phyloP scores from a whole-genome alignment of 2,329 filamentous ascomycete species.

The Diaporthe sp. region DNA sequence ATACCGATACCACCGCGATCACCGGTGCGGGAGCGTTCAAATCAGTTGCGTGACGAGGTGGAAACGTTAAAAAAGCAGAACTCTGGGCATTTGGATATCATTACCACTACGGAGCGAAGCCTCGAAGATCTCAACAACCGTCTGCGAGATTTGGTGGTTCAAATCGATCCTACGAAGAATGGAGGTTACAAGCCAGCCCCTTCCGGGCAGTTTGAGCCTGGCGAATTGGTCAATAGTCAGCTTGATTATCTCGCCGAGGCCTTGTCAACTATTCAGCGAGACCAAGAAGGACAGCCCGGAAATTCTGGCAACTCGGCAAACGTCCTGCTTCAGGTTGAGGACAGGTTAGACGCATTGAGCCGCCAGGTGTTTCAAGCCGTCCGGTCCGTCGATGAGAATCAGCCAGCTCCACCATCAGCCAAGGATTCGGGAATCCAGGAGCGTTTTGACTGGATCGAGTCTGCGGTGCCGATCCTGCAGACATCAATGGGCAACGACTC shows the following conservation, averaged over 20 bases:
- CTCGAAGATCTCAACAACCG: slow-evolving; percentile 72
- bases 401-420: slow-evolving; percentile 68
- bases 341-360: slow-evolving; percentile 72
- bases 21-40: slow-evolving; percentile 64
- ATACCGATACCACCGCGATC: slow-evolving; percentile 71
- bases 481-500: slow-evolving; percentile 52
- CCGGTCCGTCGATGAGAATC: slow-evolving; percentile 55
- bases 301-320: slow-evolving; percentile 39
- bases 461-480: slow-evolving; percentile 64
- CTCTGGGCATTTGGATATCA: slow-evolving; percentile 56
- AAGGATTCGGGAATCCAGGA: slow-evolving; percentile 69
- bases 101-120: slow-evolving; percentile 72
- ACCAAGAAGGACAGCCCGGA: slow-evolving; percentile 56
- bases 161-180: slow-evolving; percentile 66
- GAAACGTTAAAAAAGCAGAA: slow-evolving; percentile 49
- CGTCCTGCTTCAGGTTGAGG: slow-evolving; percentile 55
- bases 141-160: slow-evolving; percentile 31
- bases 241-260: slow-evolving; percentile 78
- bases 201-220: slow-evolving; percentile 51
- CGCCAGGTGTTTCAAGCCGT: slow-evolving; percentile 71
- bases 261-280: slow-evolving; percentile 68
- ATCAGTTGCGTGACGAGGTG: slow-evolving; percentile 57
- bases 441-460: slow-evolving; percentile 77
- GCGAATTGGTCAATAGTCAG: slow-evolving; percentile 63
- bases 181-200: slow-evolving; percentile 57